Evolutionary conservation across 495 filamentous ascomycete species (phyloP).

Genomic region (Neurospora terricola): DNA sequence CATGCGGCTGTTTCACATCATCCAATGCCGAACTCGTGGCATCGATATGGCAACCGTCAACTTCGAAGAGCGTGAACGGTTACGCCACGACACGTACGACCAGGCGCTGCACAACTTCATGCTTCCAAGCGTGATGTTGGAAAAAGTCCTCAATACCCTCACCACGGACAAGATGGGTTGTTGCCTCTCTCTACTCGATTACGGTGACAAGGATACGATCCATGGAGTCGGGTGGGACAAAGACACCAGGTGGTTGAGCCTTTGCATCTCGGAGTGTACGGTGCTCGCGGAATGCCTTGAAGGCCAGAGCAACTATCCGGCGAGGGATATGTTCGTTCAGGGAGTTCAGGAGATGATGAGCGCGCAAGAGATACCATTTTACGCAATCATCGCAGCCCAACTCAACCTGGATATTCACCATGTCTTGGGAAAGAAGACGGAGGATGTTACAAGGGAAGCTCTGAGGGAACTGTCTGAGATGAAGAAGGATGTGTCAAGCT

Average conservation of each 20-base stretch:
- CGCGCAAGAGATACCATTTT: neutral
- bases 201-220: neutral
- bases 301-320: neutral
- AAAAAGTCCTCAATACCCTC: neutral
- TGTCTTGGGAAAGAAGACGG: neutral
- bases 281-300: neutral
- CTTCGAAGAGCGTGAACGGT: neutral
- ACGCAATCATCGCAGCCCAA: neutral
- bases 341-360: neutral
- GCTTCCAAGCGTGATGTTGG: neutral
- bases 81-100: neutral
- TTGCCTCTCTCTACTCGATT: neutral
- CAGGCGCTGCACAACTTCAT: neutral
- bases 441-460: neutral
- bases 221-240: neutral
- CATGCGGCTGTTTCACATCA: neutral
- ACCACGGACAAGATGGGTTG: neutral
- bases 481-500: neutral
- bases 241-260: neutral
- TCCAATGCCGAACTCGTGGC: too few relatives aligned
- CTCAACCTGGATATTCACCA: neutral
- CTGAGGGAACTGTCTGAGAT: neutral
- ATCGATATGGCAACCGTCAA: too few relatives aligned
- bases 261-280: neutral
- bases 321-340: neutral